Percentiles rank a stretch among this genome's conserved stretches.
Conservation (phyloP, 2,329 filamentous ascomycete species). For the Cladosporium sp. region DNA sequence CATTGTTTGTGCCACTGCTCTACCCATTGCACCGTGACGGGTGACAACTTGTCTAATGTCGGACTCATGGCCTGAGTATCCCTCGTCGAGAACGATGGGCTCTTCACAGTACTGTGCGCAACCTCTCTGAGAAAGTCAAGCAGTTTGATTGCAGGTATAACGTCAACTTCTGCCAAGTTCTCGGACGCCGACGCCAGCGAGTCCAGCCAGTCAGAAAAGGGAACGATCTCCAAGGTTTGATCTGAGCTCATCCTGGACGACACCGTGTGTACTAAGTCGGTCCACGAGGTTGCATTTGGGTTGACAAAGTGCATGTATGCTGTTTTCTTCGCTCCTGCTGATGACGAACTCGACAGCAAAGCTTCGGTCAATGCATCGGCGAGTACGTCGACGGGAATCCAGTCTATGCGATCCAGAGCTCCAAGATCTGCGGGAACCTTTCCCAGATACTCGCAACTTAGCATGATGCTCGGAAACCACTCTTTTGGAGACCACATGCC, state of each 20-base stretch:
- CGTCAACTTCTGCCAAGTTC: conserved; percentile 18
- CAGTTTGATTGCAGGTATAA: conserved; percentile 26
- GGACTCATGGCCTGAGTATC: too few relatives aligned
- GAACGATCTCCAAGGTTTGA: conserved; percentile 15
- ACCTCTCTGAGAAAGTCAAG: conserved; percentile 30
- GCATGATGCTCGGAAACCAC: conserved; percentile 40
- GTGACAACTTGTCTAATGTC: too few relatives aligned
- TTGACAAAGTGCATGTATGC: conserved; percentile 25
- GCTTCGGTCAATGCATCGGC: conserved; percentile 36
- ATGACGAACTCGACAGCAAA: conserved; percentile 23
- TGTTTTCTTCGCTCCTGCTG: not conserved
- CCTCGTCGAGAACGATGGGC: too few relatives aligned
- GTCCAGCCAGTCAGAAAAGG: conserved; percentile 23
- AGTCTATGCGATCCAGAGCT: conserved; percentile 35
- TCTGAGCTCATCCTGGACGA: too few relatives aligned
- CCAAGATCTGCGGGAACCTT: conserved; percentile 37
- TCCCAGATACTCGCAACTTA: conserved; percentile 35
- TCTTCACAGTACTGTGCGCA: too few relatives aligned
- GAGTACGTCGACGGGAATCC: conserved; percentile 42
- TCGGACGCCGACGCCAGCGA: conserved; percentile 16
- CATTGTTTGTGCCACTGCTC: too few relatives aligned
- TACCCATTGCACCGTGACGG: too few relatives aligned
- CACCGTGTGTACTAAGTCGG: too few relatives aligned
- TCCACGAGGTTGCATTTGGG: conserved; percentile 15
- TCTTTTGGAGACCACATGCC: conserved; percentile 40